Evolutionary conservation across 176 grass and related monocot species (phyloP).

Genomic region (Aechmea fasciata): DNA sequence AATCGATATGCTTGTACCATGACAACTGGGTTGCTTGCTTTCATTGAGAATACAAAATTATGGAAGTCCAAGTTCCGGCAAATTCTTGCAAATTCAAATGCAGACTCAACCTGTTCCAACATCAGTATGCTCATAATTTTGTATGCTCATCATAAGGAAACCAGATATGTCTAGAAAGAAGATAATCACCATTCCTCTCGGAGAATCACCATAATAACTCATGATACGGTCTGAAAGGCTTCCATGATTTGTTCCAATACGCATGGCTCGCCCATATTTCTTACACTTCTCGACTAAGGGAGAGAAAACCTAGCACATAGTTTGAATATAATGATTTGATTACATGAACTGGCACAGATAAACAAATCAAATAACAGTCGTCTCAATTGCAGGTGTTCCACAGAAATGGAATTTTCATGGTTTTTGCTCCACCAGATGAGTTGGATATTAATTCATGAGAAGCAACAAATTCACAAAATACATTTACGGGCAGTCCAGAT

Average conservation of each 20-base stretch:
- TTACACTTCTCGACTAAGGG: constrained; percentile 99
- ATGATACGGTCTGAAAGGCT: constrained; percentile 99
- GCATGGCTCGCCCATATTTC: constrained; percentile 90
- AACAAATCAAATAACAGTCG: neutral
- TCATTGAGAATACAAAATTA: constrained; percentile 99
- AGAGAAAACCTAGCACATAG: constrained; percentile 59
- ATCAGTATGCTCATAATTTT: neutral
- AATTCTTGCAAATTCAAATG: constrained; percentile 96
- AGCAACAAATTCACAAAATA: too few species aligned
- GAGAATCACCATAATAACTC: constrained; percentile 99
- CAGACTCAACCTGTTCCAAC: constrained; percentile 77
- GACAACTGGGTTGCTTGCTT: constrained; percentile 94
- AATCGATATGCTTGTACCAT: constrained; percentile 98
- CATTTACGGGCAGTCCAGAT: too few species aligned
- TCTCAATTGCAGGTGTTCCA: neutral
- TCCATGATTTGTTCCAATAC: constrained; percentile 91
- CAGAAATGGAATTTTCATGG: too few species aligned
- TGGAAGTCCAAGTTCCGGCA: constrained; percentile 89
- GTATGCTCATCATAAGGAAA: neutral
- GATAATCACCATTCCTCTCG: constrained; percentile 83
- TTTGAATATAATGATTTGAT: constrained; percentile 2
- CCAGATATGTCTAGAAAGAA: constrained; percentile 18
- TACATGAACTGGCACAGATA: constrained; percentile 12
- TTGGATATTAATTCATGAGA: too few species aligned
- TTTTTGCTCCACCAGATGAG: too few species aligned